Percentiles rank a stretch among this genome's conserved stretches.
Conservation (phyloP, 2,329 filamentous ascomycete species). For the Trichoderma harzianum region DNA sequence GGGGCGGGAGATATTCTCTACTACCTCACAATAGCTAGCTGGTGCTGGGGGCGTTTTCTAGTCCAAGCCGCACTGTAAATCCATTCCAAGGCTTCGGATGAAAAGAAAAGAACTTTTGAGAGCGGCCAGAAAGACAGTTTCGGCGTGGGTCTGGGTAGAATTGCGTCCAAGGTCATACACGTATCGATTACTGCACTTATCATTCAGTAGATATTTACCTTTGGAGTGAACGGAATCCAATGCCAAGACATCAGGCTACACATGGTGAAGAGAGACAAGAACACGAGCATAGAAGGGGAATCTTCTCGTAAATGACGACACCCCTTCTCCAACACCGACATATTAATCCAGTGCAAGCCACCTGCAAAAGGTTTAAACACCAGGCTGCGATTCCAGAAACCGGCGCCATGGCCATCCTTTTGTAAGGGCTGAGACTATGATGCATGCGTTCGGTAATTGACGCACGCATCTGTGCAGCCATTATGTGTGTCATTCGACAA, state of each 20-base stretch:
- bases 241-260: background rate
- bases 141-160: background rate
- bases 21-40: background rate
- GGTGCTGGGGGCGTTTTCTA: background rate
- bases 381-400: background rate
- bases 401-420: background rate
- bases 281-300: background rate
- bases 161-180: background rate
- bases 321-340: background rate
- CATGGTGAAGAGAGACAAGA: background rate
- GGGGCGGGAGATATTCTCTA: conserved; percentile 10
- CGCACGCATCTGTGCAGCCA: background rate
- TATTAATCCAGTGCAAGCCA: background rate
- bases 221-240: background rate
- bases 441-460: background rate
- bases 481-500: background rate
- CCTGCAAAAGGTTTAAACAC: background rate
- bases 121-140: background rate
- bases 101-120: conserved; percentile 2
- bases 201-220: background rate
- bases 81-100: background rate
- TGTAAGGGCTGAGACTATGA: background rate
- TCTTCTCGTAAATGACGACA: background rate
- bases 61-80: background rate
- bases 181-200: background rate